Evolutionary conservation across 208 protist species (phyloP).

Genomic region (Tritrichomonas musculus): DNA sequence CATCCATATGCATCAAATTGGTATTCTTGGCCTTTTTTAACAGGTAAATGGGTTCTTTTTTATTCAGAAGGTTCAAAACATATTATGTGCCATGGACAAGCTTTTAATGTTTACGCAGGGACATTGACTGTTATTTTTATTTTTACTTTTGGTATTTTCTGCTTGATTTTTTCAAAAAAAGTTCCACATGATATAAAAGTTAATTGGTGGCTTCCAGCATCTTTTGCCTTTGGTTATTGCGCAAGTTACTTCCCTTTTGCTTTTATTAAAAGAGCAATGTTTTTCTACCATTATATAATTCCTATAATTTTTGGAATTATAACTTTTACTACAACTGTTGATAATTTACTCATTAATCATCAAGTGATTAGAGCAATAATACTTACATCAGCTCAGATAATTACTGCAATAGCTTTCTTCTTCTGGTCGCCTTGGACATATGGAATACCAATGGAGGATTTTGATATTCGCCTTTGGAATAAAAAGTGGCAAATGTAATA

Average conservation of each 20-base stretch:
- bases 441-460: neutral
- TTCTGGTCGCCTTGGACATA: neutral
- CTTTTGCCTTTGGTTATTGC: neutral
- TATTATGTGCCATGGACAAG: neutral
- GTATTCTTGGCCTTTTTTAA: neutral
- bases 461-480: neutral
- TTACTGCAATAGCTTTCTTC: neutral
- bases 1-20: conserved; percentile 10
- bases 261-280: neutral
- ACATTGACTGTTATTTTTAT: neutral
- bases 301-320: neutral
- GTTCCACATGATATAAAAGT: neutral
- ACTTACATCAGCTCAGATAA: neutral
- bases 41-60: neutral
- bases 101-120: neutral
- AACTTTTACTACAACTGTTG: neutral
- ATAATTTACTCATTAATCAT: neutral
- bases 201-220: neutral
- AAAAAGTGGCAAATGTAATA: neutral
- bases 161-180: neutral
- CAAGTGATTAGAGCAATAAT: neutral
- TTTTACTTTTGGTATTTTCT: too few relatives aligned
- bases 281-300: neutral
- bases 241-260: neutral
- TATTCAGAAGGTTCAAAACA: neutral